Base-by-base conservation (phyloP, 495 filamentous ascomycete genomes). In the Jackrogersella minutella region DNA sequence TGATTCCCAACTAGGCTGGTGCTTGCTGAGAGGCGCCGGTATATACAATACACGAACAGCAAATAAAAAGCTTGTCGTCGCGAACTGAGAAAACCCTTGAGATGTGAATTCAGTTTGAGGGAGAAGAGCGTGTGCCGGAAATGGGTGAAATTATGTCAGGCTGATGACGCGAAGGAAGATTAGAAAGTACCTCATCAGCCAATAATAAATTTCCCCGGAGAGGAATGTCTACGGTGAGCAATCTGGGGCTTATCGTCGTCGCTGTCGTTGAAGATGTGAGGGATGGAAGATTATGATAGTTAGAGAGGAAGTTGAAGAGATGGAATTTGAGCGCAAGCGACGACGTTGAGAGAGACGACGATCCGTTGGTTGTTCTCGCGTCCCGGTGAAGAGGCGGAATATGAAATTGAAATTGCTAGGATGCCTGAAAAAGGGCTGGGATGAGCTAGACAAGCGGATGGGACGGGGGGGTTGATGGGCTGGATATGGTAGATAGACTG, bases 51-150 rank as follows among this genome's bases (percentile, higher is more conserved):
- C 62, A 54, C 26, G 28, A 58, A 31, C 17, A n/a, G 46, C 7
- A 46, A 37, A 43, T 19, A 26, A 34, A n/a, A 69, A 36, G 28
- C 24, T 50, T 37, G 37, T 51, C 44, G 59, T 61, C 56, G 66
- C 41, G 58, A 37, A n/a, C n/a, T n/a, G n/a, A n/a, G n/a, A n/a
- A n/a, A 69, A 51, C 14, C 11, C 22, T 69, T 52, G 13, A 54
- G 50, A 60, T 71, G 65, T 39, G 40, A 71, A 62, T 51, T 59
- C 58, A 49, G 55, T 54, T 13, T 67, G 47, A 31, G 46, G 47
- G 16, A n/a, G 58, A 65, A 47, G 55, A 70, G 39, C 41, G 39
- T 41, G 65, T 75, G 50, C 73, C 72, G 17, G 70, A 77, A 30
- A 67, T 21, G 33, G 70, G 68, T 16, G 68, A 74, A 53, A 76